Conservation (phyloP, 306 rosid species). For the Ormosia semicastrata region DNA sequence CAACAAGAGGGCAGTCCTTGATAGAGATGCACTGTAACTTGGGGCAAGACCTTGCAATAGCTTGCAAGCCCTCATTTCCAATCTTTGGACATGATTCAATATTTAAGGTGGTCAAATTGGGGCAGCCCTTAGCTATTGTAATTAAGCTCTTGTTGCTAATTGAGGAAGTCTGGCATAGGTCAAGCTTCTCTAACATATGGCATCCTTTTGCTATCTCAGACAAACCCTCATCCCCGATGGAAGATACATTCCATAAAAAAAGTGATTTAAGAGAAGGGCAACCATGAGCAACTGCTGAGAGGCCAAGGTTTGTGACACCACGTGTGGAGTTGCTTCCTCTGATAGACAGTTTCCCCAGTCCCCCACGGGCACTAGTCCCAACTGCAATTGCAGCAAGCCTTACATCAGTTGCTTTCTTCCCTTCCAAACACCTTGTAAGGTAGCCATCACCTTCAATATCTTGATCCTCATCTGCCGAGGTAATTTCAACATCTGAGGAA, state of each 20-base stretch:
- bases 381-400: constrained; percentile 88
- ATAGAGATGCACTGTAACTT: constrained; percentile 62
- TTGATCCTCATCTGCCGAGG: constrained; percentile 45
- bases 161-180: constrained; percentile 62
- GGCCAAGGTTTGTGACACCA: constrained; percentile 69
- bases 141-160: constrained; percentile 74
- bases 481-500: constrained; percentile 39
- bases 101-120: constrained; percentile 66
- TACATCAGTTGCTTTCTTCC: constrained; percentile 82
- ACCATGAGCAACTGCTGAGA: constrained; percentile 70
- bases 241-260: constrained; percentile 73
- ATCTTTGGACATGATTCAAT: constrained; percentile 73
- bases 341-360: constrained; percentile 83
- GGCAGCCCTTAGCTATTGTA: constrained; percentile 82
- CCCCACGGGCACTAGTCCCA: constrained; percentile 82
- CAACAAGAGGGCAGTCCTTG: constrained; percentile 82
- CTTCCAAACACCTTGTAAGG: constrained; percentile 87
- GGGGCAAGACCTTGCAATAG: constrained; percentile 70
- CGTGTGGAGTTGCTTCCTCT: constrained; percentile 63
- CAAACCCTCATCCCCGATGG: constrained; percentile 67
- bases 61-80: constrained; percentile 87
- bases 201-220: constrained; percentile 76
- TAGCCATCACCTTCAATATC: constrained; percentile 62
- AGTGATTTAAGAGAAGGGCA: constrained; percentile 78
- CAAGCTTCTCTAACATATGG: constrained; percentile 78